Percentiles rank a stretch among this genome's conserved stretches.
Conservation (phyloP, 768 basidiomycete genomes). For the Clitopilus passeckerianus region DNA sequence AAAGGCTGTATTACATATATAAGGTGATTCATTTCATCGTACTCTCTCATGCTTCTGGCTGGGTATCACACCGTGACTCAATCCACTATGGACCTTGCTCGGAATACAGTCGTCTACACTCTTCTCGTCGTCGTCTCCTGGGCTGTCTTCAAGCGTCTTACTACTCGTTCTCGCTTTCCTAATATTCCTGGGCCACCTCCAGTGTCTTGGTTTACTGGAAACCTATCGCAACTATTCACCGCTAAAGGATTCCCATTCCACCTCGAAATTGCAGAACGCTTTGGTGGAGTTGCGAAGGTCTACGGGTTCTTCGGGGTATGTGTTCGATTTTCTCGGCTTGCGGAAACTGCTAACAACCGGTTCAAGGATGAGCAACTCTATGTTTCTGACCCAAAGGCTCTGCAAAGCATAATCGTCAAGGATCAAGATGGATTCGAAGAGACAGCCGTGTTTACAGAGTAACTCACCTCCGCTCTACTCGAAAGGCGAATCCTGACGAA, state of each 20-base stretch:
- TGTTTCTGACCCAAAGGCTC: constrained; percentile 42
- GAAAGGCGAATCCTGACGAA: background rate
- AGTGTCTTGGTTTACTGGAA: constrained; percentile 34
- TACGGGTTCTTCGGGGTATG: constrained; percentile 42
- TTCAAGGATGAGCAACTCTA: constrained; percentile 43
- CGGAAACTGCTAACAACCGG: background rate
- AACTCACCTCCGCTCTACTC: constrained; percentile 7
- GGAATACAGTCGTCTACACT: too few relatives aligned
- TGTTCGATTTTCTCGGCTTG: constrained; percentile 2
- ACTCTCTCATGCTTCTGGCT: too few relatives aligned
- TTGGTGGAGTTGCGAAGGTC: constrained; percentile 39
- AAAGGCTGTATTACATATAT: background rate
- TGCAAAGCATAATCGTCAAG: constrained; percentile 42
- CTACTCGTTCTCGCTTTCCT: constrained; percentile 14
- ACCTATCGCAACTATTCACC: constrained; percentile 37
- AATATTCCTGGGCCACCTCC: constrained; percentile 28
- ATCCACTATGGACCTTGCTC: too few relatives aligned
- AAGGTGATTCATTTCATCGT: background rate
- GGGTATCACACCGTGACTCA: background rate
- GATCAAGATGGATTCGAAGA: constrained; percentile 47
- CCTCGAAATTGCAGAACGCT: constrained; percentile 28
- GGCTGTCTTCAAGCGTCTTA: constrained; percentile 6
- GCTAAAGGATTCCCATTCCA: constrained; percentile 38
- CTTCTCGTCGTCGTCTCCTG: too few relatives aligned
- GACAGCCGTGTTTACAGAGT: constrained; percentile 39